Conservation (phyloP, 2,329 filamentous ascomycete genomes). For the Alternaria triticimaculans region DNA sequence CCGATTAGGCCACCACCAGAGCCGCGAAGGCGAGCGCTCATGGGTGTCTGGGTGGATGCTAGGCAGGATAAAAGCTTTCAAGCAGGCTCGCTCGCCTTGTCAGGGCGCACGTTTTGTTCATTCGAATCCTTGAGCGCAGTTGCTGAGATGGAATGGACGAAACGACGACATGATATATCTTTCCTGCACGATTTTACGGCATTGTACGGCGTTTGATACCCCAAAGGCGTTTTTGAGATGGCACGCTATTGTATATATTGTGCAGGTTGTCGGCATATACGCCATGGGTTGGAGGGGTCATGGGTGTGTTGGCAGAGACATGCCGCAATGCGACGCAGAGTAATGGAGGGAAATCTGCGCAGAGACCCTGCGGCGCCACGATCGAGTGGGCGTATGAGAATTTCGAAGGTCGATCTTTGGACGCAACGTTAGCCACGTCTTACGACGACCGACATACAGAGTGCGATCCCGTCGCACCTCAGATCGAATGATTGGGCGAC, state of each 20-base stretch:
- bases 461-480: not conserved
- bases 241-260: constrained; percentile 18
- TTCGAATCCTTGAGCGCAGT: constrained; percentile 37
- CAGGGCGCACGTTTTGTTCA: constrained; percentile 43
- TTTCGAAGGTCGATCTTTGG: no score
- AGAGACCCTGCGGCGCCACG: not conserved
- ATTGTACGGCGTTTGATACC: constrained; percentile 46
- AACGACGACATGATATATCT: constrained; percentile 23
- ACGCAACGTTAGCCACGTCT: not conserved
- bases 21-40: constrained; percentile 24
- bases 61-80: constrained; percentile 38
- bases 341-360: not conserved
- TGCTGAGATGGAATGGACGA: not conserved
- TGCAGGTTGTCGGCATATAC: not conserved
- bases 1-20: constrained; percentile 37
- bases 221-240: constrained; percentile 14
- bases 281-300: not conserved
- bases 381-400: not conserved
- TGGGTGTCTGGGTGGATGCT: constrained; percentile 44
- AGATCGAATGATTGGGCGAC: accelerated
- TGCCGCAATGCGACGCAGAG: not conserved
- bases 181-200: constrained; percentile 29
- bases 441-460: accelerated
- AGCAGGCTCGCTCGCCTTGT: constrained; percentile 37
- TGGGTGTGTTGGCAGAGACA: not conserved